Base-by-base conservation (phyloP, 495 filamentous ascomycete species). In the Halenospora varia region DNA sequence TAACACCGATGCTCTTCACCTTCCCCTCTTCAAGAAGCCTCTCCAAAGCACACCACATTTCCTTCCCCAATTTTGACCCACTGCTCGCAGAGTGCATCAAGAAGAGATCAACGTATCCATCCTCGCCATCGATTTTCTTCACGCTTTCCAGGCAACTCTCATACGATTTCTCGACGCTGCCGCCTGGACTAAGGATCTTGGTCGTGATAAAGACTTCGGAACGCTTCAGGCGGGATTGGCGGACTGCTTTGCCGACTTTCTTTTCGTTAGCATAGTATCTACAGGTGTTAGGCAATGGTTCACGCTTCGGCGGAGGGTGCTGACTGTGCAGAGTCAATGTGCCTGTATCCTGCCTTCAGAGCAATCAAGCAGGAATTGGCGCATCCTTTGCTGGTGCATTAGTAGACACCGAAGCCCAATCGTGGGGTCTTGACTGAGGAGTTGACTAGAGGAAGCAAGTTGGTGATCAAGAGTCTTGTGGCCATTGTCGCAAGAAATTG, bases 71-170 rank as follows among this genome's bases (percentile, higher is more conserved):
- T 4, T 26, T 19, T 25, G 61, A 29, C 3, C 51, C 46, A 3
- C 22, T 47, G 39, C 20, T 79, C 62, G 45, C 75, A 68, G 19
- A 72, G 60, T 46, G 83, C 62, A 3, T 77, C 25, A 95, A 73
- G 66, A 86, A 92, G 56, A 95, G 70, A 69, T 95, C 91, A 6
- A 95, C 77, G 70, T 93, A 93, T 52, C 88, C 83, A 58, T 72
- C 74, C 0, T 82, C 75, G 51, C 74, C 66, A n/a, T 68, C 66
- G 1, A 72, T 70, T 29, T 70, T 62, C 29, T 74, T 68, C 47
- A 68, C 68, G 3, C 67, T 75, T 41, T 75, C 75, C 64, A 72
- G 71, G 1, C 88, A 68, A 66, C 87, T 87, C 48, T 76, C 75
- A 20, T 84, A 88, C 57, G 84, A 56, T 55, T 65, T 51, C 24